Conservation (phyloP, 495 filamentous ascomycete species). For the Xylaria palmicola region DNA sequence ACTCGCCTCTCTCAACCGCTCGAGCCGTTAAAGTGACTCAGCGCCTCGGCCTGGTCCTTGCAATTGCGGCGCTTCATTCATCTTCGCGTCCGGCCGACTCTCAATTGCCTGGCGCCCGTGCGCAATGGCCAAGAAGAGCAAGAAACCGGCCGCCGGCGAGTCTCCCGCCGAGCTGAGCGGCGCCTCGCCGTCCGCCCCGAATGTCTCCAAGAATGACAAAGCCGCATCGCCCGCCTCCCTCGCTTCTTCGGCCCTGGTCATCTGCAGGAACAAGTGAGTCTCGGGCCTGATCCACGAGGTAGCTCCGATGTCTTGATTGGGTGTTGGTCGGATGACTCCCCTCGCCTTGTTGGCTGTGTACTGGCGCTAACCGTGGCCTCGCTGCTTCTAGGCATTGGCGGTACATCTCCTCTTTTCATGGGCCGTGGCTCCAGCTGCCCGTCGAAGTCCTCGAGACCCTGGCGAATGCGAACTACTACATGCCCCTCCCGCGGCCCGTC, state of each 20-base stretch:
- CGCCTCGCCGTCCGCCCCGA: slow-evolving; percentile 20
- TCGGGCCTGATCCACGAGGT: not conserved
- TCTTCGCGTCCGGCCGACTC: no score
- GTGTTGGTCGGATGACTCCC: no score
- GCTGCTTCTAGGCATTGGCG: slow-evolving; percentile 67
- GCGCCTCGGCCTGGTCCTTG: no score
- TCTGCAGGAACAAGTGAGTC: slow-evolving; percentile 70
- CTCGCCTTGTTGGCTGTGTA: no score
- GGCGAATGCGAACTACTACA: slow-evolving; percentile 74
- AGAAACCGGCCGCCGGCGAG: slow-evolving; percentile 33
- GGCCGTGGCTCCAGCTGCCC: slow-evolving; percentile 84
- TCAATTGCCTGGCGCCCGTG: slow-evolving; percentile 17
- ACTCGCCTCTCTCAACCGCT: no score
- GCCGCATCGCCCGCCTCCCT: slow-evolving; percentile 39
- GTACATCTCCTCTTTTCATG: slow-evolving; percentile 81
- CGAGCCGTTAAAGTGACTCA: no score
- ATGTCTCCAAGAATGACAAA: slow-evolving; percentile 22
- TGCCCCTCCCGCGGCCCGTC: slow-evolving; percentile 70
- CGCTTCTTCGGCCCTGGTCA: slow-evolving; percentile 58
- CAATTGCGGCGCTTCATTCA: no score
- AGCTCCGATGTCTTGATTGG: not conserved
- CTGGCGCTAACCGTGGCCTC: slow-evolving; percentile 2
- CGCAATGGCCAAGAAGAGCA: slow-evolving; percentile 49
- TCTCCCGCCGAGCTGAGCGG: slow-evolving; percentile 26
- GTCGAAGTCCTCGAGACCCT: slow-evolving; percentile 75